Percentiles rank a stretch among this genome's conserved stretches.
Conservation (phyloP, 306 rosid genomes). For the Gleditsia sinensis region DNA sequence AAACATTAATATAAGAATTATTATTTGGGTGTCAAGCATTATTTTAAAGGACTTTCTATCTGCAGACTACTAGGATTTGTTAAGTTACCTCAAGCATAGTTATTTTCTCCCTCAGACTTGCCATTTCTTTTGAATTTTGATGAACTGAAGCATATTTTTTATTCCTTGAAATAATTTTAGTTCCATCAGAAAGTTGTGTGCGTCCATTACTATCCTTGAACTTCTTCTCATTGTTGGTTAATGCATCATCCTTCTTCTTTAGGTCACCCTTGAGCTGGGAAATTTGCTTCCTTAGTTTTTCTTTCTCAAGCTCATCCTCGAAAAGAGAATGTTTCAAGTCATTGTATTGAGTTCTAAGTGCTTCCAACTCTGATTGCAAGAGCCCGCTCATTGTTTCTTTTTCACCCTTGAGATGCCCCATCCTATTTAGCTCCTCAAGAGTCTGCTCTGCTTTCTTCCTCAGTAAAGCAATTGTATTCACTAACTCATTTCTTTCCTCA, state of each 20-base stretch:
- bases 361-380: constrained; percentile 64
- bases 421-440: constrained; percentile 53
- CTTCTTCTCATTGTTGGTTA: constrained; percentile 59
- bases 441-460: constrained; percentile 69
- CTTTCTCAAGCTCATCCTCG: constrained; percentile 78
- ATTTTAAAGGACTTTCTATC: constrained; percentile 4
- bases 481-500: constrained; percentile 62
- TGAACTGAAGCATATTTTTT: constrained; percentile 40
- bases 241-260: constrained; percentile 66
- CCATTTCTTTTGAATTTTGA: constrained; percentile 58
- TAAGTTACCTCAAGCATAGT: constrained; percentile 79
- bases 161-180: constrained; percentile 40
- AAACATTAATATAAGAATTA: constrained; percentile 21
- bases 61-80: constrained; percentile 12
- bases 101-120: constrained; percentile 63
- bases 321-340: constrained; percentile 56
- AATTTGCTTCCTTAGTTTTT: constrained; percentile 61
- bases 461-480: constrained; percentile 53
- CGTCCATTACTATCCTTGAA: constrained; percentile 56
- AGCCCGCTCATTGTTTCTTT: constrained; percentile 44
- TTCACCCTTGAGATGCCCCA: constrained; percentile 59
- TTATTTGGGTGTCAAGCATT: constrained; percentile 27
- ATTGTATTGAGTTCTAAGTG: constrained; percentile 54
- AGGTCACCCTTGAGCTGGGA: constrained; percentile 58
- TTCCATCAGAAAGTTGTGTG: constrained; percentile 47